Conservation (phyloP, 2,329 filamentous ascomycete species). For the Metarhizium robertsii region DNA sequence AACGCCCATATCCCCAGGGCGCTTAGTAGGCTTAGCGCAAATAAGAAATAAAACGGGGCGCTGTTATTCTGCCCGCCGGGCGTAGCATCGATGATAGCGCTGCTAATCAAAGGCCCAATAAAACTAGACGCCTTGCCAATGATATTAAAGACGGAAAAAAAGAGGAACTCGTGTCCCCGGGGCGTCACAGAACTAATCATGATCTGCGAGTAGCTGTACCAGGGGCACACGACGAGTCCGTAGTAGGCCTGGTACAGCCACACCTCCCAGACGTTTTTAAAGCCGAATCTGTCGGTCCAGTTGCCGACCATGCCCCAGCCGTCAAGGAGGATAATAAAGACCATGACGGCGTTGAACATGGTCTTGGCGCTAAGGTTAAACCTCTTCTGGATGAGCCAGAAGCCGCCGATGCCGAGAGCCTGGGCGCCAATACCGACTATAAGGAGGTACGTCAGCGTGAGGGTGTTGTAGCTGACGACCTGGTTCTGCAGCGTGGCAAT, state of each 20-base stretch:
- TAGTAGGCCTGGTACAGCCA: constrained; percentile 46
- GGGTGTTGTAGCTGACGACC: constrained; percentile 54
- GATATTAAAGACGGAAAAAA: constrained; percentile 61
- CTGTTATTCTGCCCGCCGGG: constrained; percentile 44
- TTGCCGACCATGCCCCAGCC: constrained; percentile 38
- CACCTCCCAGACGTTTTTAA: constrained; percentile 35
- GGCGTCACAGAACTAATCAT: constrained; percentile 64
- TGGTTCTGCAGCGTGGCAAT: constrained; percentile 56
- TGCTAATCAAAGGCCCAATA: constrained; percentile 59
- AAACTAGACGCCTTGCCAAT: constrained; percentile 60
- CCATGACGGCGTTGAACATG: constrained; percentile 58
- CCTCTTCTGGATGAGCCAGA: constrained; percentile 53
- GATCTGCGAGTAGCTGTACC: constrained; percentile 63
- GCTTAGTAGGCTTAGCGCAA: constrained; percentile 46
- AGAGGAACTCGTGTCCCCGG: constrained; percentile 58
- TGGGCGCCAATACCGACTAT: constrained; percentile 58
- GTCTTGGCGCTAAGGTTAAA: constrained; percentile 52
- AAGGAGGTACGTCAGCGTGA: constrained; percentile 56
- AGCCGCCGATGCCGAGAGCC: constrained; percentile 50
- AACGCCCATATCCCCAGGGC: constrained; percentile 43
- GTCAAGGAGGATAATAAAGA: constrained; percentile 51
- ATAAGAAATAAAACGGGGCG: constrained; percentile 58
- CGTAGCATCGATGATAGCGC: constrained; percentile 57
- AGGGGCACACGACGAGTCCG: constrained; percentile 57
- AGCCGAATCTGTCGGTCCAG: constrained; percentile 34